phyloP scores from a whole-genome alignment of 1,139 yeast species.

The Trichomonascaceae sp. region DNA sequence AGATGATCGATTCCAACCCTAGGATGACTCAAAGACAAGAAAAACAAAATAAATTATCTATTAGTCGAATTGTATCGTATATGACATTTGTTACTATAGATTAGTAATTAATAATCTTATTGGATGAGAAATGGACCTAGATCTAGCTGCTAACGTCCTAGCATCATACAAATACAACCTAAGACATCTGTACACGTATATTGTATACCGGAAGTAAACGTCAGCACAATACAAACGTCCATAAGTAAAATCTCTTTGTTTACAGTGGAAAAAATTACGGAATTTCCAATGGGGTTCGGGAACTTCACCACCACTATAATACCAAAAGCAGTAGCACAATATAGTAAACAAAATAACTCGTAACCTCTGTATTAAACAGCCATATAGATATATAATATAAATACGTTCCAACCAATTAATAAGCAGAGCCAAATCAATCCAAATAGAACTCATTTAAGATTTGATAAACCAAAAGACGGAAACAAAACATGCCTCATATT shows the following conservation, averaged over 20 bases:
- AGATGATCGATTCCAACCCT: neutral
- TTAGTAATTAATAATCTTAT: neutral
- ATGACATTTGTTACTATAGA: neutral
- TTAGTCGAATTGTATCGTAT: neutral
- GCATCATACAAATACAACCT: neutral
- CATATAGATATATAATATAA: neutral
- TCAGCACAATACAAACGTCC: neutral
- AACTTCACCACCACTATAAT: neutral
- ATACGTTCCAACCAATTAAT: neutral
- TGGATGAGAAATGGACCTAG: neutral
- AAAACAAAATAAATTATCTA: neutral
- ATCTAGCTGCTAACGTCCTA: neutral
- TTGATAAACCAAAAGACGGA: neutral
- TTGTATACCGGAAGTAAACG: neutral
- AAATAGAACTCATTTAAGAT: neutral
- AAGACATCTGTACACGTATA: neutral
- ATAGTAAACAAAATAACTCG: neutral
- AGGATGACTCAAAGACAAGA: neutral
- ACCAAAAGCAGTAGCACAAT: neutral
- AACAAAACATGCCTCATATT: conserved; percentile 8
- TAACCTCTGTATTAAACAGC: neutral
- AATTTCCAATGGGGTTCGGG: neutral
- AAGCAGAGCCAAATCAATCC: neutral
- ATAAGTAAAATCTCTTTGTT: neutral
- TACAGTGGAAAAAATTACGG: neutral